A percentile compares a stretch with the other conserved stretches of the same genome.
Evolutionary conservation across 257 asterid genomes (phyloP).

Genomic region (Vinca minor): DNA sequence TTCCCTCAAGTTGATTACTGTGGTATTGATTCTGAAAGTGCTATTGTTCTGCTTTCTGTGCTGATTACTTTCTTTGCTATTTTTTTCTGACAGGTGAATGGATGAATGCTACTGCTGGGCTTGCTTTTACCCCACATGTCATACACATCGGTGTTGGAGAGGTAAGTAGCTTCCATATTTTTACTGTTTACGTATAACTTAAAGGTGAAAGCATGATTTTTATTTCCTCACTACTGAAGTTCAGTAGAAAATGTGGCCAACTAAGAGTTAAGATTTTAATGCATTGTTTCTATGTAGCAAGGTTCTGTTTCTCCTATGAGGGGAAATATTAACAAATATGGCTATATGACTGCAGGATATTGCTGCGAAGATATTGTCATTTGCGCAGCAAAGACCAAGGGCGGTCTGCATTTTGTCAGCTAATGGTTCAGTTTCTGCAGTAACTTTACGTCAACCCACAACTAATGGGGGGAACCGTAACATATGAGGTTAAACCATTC

Average conservation of each 20-base stretch:
- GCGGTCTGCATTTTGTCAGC: conserved; percentile 90
- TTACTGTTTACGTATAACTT: not conserved
- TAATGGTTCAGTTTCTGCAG: conserved; percentile 67
- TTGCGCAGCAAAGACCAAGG: conserved; percentile 91
- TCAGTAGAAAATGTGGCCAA: not conserved
- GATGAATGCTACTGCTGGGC: conserved; percentile 96
- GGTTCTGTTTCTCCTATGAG: not conserved
- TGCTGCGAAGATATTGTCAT: conserved; percentile 75
- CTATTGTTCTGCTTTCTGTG: not conserved
- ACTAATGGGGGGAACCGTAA: conserved; percentile 53
- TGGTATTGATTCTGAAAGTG: not conserved
- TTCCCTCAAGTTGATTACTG: too few species aligned
- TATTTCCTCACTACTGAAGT: not conserved
- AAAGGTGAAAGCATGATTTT: not conserved
- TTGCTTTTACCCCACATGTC: conserved; percentile 91
- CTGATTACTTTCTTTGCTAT: not conserved
- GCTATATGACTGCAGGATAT: conserved; percentile 48
- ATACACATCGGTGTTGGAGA: conserved; percentile 63
- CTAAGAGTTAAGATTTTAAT: not conserved
- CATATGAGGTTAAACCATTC: conserved; percentile 63
- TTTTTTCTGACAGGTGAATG: conserved; percentile 71
- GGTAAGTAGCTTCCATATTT: conserved; percentile 29
- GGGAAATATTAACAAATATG: not conserved
- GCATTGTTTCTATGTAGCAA: not conserved
- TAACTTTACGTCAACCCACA: conserved; percentile 69